Conservation (phyloP, 331 rosid species). For the Malus hybrid region DNA sequence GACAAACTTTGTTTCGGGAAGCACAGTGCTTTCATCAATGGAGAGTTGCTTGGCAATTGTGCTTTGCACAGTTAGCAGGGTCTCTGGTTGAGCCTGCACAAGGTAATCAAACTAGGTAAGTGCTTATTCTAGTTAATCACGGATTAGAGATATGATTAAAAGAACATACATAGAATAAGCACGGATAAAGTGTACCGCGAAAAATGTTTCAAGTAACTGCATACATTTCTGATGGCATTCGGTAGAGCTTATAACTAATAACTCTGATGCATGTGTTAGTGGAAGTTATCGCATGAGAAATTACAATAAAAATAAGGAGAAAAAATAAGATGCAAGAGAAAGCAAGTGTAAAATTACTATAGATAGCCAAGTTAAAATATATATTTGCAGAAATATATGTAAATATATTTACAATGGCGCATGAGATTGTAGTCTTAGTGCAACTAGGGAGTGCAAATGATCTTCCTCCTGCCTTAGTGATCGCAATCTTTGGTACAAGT, state of each 20-base stretch:
- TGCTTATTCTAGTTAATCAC: neutral
- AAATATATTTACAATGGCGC: conserved; percentile 28
- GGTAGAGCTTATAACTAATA: neutral
- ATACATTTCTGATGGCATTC: neutral
- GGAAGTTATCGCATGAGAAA: neutral
- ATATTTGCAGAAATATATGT: neutral
- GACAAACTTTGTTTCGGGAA: conserved; percentile 51
- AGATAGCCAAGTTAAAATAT: neutral
- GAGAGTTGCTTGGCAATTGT: conserved; percentile 56
- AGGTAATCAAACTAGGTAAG: neutral
- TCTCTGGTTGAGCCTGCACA: conserved; percentile 45
- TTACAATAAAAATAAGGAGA: neutral
- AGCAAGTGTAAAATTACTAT: neutral
- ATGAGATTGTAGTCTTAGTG: conserved; percentile 34
- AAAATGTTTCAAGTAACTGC: neutral
- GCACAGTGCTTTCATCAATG: conserved; percentile 36
- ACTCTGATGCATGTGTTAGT: neutral
- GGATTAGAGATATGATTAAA: neutral
- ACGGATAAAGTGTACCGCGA: neutral
- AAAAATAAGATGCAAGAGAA: no score
- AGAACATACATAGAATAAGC: neutral
- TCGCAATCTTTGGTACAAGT: conserved; percentile 21
- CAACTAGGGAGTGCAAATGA: conserved; percentile 19
- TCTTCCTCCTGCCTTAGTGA: conserved; percentile 18
- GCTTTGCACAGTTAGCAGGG: conserved; percentile 43